Base-by-base conservation (phyloP, 2,329 filamentous ascomycete genomes). In the Epichloe amarillans region DNA sequence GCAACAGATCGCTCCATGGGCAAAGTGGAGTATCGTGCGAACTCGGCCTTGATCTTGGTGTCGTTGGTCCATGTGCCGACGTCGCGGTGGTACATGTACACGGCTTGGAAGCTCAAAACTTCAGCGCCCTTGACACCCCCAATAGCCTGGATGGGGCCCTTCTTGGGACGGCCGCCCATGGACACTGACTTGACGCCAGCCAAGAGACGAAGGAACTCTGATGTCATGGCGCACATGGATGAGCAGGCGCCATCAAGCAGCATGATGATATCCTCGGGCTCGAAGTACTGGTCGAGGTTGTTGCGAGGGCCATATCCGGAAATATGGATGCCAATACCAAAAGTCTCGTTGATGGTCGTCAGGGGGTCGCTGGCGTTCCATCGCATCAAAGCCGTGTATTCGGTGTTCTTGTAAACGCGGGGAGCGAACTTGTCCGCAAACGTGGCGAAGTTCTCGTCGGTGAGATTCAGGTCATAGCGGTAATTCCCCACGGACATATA, bases 181-280 rank as follows among this genome's bases (percentile, higher is more conserved):
- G 72, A 74, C 49, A 58, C 69, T 4, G 71, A 74, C 62, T 73
- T 72, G n/a, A 80, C 73, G 36, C 72, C 72, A 21, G 67, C 75
- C 53, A 77, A 69, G 26, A 70, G 62, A 23, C 71, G 71, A 57
- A 81, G 65, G 56, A 80, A 70, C 55, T 81, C 74, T 11, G 71
- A 69, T 54, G 79, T 78, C 4, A 79, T 66, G 3, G 75, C 72
- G 63, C 79, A 82, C 3, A 77, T 76, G 1, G 76, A 80, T 21
- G 73, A 73, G 60, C 79, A 82, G 56, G 74, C 71, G 36, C 77
- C 78, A 57, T 82, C 79, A 48, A 75, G 73, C n/a, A 82, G 67
- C 17, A 82, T 63, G 40, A 82, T 67, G 43, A 83, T 73, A 59
- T 83, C 73, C 52, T 81, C 74, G 2, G 77, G 66, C 1, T 66